Evolutionary conservation across 495 filamentous ascomycete species (phyloP), one percentile per base, ranked within the genome.

Genomic region (Penicillium pulvis): DNA sequence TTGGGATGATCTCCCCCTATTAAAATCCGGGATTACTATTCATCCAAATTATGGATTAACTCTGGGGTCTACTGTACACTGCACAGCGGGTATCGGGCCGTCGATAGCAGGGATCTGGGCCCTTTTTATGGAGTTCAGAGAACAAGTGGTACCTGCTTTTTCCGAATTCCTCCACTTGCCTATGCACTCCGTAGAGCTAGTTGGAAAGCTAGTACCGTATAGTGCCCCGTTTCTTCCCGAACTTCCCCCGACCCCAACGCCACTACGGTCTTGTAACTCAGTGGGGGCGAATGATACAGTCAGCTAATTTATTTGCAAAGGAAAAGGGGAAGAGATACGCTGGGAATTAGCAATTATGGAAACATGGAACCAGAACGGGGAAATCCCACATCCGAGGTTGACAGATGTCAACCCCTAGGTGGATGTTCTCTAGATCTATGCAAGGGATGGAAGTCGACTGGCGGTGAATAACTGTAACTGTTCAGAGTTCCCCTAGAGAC

Each of bases 21-120:
- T 56, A 26, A 31, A 44, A 5, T 23, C 20, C 20, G 30, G 43
- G 31, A 33, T 33, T 39, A 12, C 14, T 14, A 39, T 36, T 26
- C 42, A 43, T 30, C 3, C n/a, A 31, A 24, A n/a, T 31, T 11
- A 43, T 33, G 36, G 20, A 31, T 56, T 48, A 16, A 31, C 19
- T 11, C 3, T 17, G 55, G 36, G 20, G 56, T 41, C 60, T 66
- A 63, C 66, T 69, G 64, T 69, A 66, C 30, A 63, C 60, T 69
- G 67, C 58, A 62, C 67, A 65, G 67, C 67, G 67, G 67, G 67
- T 70, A 68, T 70, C 67, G 67, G 67, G 62, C 67, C 67, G 67
- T 70, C 67, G 67, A 70, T 70, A 70, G 67, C 67, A 70, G 67
- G 67, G 65, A 68, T 70, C 63, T 55, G 48, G 60, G 11, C 47